These are phyloP conservation scores for Cladosporium sp. DNA, from an alignment of 2,329 filamentous ascomycete genomes.

Conservation along the genomic window DNA sequence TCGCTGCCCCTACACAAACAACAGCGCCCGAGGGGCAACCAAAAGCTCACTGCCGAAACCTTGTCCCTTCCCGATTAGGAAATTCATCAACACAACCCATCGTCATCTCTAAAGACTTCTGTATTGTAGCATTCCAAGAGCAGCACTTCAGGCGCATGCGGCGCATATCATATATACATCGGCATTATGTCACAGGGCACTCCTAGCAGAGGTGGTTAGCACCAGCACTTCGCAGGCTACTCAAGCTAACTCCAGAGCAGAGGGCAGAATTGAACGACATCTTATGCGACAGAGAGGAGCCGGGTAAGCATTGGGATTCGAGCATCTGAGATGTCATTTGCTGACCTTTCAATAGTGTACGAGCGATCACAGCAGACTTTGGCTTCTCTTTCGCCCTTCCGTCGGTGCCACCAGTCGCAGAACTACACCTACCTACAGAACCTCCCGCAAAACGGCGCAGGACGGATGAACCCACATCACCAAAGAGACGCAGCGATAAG, in stretches of 20 bases:
- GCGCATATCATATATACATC: conserved; percentile 20
- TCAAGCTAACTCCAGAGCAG: conserved; percentile 17
- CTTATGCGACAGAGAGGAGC: conserved; percentile 36
- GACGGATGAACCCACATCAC: not conserved
- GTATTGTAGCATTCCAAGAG: conserved; percentile 6
- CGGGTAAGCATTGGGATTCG: conserved; percentile 23
- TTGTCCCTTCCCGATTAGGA: conserved; percentile 19
- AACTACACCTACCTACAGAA: conserved; percentile 17
- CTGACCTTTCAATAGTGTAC: conserved; percentile 20
- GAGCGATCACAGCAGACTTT: conserved; percentile 31
- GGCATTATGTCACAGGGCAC: conserved; percentile 31
- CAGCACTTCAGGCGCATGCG: not conserved
- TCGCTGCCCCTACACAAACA: conserved; percentile 3
- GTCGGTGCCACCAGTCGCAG: conserved; percentile 7
- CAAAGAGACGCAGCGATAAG: not conserved
- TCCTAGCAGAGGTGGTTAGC: conserved; percentile 26
- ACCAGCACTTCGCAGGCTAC: not conserved
- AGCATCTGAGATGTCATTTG: too few species aligned
- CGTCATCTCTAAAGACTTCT: not conserved
- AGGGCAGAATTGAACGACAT: conserved; percentile 35
- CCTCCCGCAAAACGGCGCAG: conserved; percentile 26
- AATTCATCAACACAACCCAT: conserved; percentile 21
- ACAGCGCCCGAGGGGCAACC: conserved; percentile 5
- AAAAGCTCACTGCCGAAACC: conserved; percentile 1
- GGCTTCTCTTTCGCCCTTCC: conserved; percentile 32